phyloP scores from a whole-genome alignment of 306 rosid genomes.

The Inga leiocalycina region DNA sequence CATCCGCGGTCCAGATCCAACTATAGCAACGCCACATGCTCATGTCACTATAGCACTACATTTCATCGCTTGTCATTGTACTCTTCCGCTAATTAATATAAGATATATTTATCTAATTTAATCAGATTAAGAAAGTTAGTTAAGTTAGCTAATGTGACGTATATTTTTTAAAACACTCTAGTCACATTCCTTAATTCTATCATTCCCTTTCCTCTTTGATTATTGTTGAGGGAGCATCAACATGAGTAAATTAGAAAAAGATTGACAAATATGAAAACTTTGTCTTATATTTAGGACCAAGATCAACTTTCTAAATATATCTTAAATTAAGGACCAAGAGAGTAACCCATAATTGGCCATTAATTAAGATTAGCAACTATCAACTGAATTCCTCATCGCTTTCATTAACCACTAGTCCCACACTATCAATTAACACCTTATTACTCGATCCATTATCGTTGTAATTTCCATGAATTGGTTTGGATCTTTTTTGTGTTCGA shows the following conservation, averaged over 20 bases:
- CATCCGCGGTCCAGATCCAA: neutral
- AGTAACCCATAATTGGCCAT: constrained; percentile 18
- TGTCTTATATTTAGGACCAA: no score
- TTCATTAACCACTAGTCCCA: constrained; percentile 1
- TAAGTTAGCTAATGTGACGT: no score
- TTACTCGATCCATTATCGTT: neutral
- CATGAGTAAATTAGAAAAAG: rapidly evolving
- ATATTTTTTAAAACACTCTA: no score
- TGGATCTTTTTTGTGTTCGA: neutral
- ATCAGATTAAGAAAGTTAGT: no score
- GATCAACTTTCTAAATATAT: no score
- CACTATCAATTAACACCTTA: constrained; percentile 10
- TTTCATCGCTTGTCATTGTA: neutral
- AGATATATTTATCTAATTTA: no score
- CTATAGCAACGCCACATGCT: constrained; percentile 33
- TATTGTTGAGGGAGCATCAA: no score
- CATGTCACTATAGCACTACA: neutral
- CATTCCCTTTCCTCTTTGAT: no score
- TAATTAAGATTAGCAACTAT: neutral
- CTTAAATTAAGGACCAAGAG: no score
- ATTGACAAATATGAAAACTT: no score
- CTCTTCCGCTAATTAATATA: neutral
- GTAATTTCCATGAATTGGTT: neutral
- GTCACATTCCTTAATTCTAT: no score
- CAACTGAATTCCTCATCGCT: neutral